Conservation (phyloP, 1,284 basidiomycete species). For the Hemileia vastatrix region DNA sequence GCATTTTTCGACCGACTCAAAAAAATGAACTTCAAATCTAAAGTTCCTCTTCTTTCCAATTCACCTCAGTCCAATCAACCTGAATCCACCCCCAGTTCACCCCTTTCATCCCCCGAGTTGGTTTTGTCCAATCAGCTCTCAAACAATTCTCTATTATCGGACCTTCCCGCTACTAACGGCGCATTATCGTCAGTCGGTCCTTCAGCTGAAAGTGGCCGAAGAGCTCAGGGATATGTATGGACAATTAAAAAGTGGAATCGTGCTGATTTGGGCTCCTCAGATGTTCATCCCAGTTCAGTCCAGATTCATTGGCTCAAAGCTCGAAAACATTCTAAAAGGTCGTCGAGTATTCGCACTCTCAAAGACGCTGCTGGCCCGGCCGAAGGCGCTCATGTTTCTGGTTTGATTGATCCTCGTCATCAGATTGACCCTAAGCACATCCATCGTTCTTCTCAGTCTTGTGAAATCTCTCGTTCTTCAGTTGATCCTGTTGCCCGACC, state of each 20-base stretch:
- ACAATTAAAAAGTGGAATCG: constrained; percentile 32
- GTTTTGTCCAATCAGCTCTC: not conserved
- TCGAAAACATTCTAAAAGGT: constrained; percentile 34
- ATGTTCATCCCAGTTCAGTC: constrained; percentile 3
- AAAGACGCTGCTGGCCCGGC: constrained; percentile 22
- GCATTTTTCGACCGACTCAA: constrained; percentile 1
- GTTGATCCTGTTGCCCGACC: not conserved
- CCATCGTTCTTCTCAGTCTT: not conserved
- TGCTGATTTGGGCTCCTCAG: not conserved
- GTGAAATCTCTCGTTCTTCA: not conserved
- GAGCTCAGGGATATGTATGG: constrained; percentile 38
- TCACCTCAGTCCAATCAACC: not conserved
- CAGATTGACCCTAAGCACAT: not conserved
- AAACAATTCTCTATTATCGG: not conserved
- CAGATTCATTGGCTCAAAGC: constrained; percentile 31
- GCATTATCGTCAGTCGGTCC: constrained; percentile 15
- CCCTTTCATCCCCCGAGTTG: not conserved
- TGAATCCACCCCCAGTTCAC: not conserved
- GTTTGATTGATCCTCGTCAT: not conserved
- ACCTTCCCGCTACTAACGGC: constrained; percentile 1
- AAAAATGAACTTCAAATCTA: not conserved
- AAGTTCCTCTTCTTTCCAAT: not conserved
- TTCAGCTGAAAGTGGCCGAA: constrained; percentile 25
- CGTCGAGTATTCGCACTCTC: not conserved
- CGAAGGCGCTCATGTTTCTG: constrained; percentile 25